Percentiles rank a stretch among this genome's conserved stretches.
These are phyloP conservation scores for Macaranga tanarius DNA, from an alignment of 441 rosid genomes.

Conservation along the genomic window DNA sequence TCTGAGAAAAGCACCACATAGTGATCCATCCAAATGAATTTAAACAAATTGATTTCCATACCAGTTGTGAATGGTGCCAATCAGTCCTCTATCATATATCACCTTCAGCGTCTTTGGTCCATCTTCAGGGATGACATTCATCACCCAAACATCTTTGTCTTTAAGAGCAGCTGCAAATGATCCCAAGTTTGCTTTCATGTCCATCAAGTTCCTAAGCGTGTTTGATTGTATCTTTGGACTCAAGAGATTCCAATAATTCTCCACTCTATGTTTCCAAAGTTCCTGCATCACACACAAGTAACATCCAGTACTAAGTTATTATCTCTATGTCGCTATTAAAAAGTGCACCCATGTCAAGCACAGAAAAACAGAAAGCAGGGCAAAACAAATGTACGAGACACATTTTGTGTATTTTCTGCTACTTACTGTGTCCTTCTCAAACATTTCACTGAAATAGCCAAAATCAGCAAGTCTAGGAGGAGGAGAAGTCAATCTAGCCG, in stretches of 20 bases:
- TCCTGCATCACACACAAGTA: conserved; percentile 47
- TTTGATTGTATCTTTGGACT: conserved; percentile 67
- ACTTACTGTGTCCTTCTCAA: conserved; percentile 80
- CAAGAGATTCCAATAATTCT: conserved; percentile 77
- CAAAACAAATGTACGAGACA: background rate
- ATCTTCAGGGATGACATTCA: conserved; percentile 88
- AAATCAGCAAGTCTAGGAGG: conserved; percentile 93
- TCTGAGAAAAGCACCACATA: background rate
- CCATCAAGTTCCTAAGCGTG: conserved; percentile 86
- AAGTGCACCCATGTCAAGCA: background rate
- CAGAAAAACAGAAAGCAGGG: background rate
- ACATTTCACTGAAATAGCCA: conserved; percentile 71
- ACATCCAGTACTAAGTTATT: conserved; percentile 15
- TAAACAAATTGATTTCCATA: conserved; percentile 24
- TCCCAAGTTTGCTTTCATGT: conserved; percentile 94
- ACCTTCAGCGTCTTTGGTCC: conserved; percentile 88
- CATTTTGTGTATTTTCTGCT: background rate
- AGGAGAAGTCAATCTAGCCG: conserved; percentile 77
- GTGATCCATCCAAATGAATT: background rate
- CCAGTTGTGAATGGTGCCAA: conserved; percentile 88
- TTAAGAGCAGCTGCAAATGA: conserved; percentile 93
- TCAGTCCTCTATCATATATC: conserved; percentile 90
- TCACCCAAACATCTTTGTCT: conserved; percentile 90
- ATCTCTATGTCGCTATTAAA: background rate
- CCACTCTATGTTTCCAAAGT: conserved; percentile 71